Conservation (phyloP, 176 grass and related monocot species). For the Guadua angustifolia region DNA sequence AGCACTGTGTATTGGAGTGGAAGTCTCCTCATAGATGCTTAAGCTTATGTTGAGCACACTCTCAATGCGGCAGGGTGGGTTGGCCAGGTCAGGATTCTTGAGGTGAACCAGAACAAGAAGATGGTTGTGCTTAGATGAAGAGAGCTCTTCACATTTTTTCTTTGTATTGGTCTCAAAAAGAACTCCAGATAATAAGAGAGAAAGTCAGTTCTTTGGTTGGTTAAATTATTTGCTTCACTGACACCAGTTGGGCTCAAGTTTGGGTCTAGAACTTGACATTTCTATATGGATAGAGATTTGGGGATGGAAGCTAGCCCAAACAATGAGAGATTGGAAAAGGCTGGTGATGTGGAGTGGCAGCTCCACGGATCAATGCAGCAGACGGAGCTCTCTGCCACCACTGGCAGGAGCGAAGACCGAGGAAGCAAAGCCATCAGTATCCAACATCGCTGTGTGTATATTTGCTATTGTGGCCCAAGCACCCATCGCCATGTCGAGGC, state of each 20-base stretch:
- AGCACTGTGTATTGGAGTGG: background rate
- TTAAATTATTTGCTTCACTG: background rate
- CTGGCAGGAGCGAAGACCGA: too few relatives aligned
- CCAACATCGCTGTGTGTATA: background rate
- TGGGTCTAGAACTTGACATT: background rate
- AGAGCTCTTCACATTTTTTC: background rate
- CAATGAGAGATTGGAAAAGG: too few relatives aligned
- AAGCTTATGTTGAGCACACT: background rate
- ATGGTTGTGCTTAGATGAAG: background rate
- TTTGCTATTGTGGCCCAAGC: background rate
- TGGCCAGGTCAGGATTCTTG: too few relatives aligned
- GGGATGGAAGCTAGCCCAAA: too few relatives aligned
- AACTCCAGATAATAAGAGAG: background rate
- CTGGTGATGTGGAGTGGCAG: too few relatives aligned
- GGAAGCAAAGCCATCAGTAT: too few relatives aligned
- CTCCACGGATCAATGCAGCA: too few relatives aligned
- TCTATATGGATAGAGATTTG: background rate
- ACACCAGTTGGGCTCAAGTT: background rate
- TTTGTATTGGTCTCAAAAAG: background rate
- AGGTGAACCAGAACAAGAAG: background rate
- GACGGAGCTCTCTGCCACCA: too few relatives aligned
- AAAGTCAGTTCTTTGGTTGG: background rate
- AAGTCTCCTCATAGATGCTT: background rate
- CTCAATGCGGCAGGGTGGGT: too few relatives aligned
- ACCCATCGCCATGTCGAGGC: background rate